Evolutionary conservation across 345 rosid species (phyloP).

Genomic region (Adansonia digitata): DNA sequence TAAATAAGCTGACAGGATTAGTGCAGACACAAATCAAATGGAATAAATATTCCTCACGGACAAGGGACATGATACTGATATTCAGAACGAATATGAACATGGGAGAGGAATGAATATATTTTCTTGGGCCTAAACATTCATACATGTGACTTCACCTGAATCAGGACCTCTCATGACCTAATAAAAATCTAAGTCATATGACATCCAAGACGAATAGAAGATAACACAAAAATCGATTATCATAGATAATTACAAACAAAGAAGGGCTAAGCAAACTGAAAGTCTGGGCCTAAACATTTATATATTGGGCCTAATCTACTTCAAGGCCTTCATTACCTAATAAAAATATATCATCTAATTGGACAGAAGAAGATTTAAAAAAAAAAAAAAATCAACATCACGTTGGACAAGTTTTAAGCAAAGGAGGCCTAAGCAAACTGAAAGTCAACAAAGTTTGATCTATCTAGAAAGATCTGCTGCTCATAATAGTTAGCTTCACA

Average conservation of each 20-base stretch:
- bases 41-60: background rate
- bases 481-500: background rate
- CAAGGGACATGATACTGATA: background rate
- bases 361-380: background rate
- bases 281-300: background rate
- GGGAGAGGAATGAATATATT: background rate
- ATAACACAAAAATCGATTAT: background rate
- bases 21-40: background rate
- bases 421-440: background rate
- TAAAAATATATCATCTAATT: background rate
- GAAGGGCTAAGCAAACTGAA: background rate
- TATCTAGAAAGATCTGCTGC: background rate
- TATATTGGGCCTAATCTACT: background rate
- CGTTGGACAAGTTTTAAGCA: background rate
- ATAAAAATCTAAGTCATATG: background rate
- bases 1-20: conserved; percentile 7
- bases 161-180: background rate
- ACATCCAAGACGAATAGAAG: background rate
- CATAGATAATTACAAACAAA: background rate
- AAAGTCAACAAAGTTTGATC: background rate
- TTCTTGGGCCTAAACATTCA: background rate
- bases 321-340: background rate
- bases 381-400: no score
- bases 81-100: background rate
- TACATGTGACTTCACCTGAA: background rate